A percentile compares a stretch with the other conserved stretches of the same genome.
Conservation (phyloP, 306 rosid species). For the Geum urbanum region DNA sequence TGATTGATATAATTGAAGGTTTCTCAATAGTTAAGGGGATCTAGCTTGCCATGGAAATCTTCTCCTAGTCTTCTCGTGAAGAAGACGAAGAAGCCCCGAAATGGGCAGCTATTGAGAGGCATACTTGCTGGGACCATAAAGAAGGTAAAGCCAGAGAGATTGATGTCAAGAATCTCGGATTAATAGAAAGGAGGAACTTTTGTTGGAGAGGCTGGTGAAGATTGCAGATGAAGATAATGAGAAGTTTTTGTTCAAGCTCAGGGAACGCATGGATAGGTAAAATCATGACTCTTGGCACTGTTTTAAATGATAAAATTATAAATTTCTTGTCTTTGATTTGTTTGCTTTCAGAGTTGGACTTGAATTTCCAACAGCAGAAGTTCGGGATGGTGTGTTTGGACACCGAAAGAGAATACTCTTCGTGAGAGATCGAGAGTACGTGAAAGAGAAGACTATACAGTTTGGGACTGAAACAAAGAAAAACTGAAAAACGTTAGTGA, state of each 20-base stretch:
- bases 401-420: no score
- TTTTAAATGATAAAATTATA: neutral
- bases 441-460: no score
- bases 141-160: conserved; percentile 52
- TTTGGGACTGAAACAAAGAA: no score
- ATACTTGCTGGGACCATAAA: conserved; percentile 32
- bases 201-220: conserved; percentile 69
- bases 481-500: no score
- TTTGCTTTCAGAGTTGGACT: conserved; percentile 60
- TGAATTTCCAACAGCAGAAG: conserved; percentile 70
- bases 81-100: conserved; percentile 68
- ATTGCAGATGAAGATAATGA: conserved; percentile 74
- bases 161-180: conserved; percentile 52
- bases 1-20: no score
- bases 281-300: neutral
- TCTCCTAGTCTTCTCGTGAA: conserved; percentile 48
- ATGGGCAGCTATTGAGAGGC: conserved; percentile 81
- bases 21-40: conserved; percentile 15
- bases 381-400: no score
- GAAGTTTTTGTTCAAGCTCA: conserved; percentile 68
- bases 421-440: no score
- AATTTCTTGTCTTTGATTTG: neutral
- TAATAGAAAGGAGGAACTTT: conserved; percentile 55
- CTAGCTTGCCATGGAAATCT: conserved; percentile 36
- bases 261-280: conserved; percentile 63